Evolutionary conservation across 2,329 filamentous ascomycete genomes (phyloP), one percentile per base, ranked within the genome.

Genomic region (Tolypocladium capitatum): DNA sequence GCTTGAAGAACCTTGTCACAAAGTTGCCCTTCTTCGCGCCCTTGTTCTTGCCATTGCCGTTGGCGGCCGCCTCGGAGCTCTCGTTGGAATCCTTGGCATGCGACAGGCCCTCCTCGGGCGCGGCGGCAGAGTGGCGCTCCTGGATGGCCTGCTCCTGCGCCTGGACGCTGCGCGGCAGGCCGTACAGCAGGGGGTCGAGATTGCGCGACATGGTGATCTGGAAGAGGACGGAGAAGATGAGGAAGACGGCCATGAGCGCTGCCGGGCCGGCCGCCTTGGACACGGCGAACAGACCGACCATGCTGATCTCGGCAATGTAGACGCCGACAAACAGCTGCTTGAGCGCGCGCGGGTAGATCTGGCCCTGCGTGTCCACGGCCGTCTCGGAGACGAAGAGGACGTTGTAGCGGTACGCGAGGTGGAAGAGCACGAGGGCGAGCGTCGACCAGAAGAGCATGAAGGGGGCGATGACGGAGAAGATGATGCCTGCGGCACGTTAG

Each of bases 341-440:
- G 40, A 97, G 74, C 5, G 87, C 90, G 24, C 87, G 84, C 1
- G 88, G 84, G 61, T 95, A 97, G 58, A 88, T 81, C 21, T 91
- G 80, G 44, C 92, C 91, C 58, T 87, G 87, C 43, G 89, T 95
- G 60, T 97, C 90, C 53, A 94, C 81, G 52, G 81, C 72, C 13
- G 84, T 76, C 55, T 89, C 84, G 43, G 80, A 83, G 14, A 92
- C 85, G 62, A 86, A 95, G 21, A 95, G 72, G 46, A 95, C 65
- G 65, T 91, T 90, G 74, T 95, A 94, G 34, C 85, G 79, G 69
- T 89, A 94, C 47, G 86, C 84, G 46, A 87, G 73, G 64, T 94
- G 92, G 69, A 94, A 86, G 44, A 94, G 69, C 38, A 72, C 77
- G 52, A 95, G 76, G 32, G 84, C 88, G 35, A 90, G 69, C 1